These are phyloP conservation scores for Puccinia coronata DNA, from an alignment of 1,284 basidiomycete genomes.

Conservation along the genomic window DNA sequence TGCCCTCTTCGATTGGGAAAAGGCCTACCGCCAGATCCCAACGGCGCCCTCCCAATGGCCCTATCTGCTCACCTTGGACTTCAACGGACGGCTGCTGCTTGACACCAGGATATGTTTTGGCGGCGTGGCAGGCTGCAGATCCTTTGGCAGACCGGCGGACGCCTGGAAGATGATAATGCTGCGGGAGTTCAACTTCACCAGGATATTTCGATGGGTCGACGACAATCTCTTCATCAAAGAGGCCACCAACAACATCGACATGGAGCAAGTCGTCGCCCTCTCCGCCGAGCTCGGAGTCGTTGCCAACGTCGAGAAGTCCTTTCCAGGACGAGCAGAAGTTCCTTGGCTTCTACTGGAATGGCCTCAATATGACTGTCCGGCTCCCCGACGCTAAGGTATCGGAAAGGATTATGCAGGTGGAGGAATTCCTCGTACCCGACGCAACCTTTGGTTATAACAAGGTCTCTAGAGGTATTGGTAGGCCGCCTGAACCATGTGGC, in stretches of 20 bases:
- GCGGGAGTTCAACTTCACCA: not conserved
- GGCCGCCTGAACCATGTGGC: no score
- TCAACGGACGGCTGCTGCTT: not conserved
- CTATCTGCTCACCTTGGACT: not conserved
- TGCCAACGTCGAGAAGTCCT: not conserved
- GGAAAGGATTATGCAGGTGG: not conserved
- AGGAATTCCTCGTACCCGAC: not conserved
- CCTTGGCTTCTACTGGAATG: no score
- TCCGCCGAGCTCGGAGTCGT: not conserved
- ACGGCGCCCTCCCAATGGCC: not conserved
- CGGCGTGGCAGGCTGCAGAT: no score
- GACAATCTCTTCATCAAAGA: not conserved
- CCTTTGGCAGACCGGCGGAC: slow-evolving; percentile 17
- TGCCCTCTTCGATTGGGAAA: no score
- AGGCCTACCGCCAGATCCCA: no score
- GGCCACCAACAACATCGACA: no score
- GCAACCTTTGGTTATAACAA: not conserved
- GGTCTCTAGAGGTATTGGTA: not conserved
- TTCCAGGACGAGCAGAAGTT: slow-evolving; percentile 1
- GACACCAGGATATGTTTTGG: not conserved
- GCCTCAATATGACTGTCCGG: not conserved
- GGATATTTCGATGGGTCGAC: not conserved
- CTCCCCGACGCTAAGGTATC: not conserved
- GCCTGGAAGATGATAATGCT: not conserved
- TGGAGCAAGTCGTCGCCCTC: not conserved